Evolutionary conservation across 1,284 basidiomycete species (phyloP).

Genomic region (Apiotrichum brassicae): DNA sequence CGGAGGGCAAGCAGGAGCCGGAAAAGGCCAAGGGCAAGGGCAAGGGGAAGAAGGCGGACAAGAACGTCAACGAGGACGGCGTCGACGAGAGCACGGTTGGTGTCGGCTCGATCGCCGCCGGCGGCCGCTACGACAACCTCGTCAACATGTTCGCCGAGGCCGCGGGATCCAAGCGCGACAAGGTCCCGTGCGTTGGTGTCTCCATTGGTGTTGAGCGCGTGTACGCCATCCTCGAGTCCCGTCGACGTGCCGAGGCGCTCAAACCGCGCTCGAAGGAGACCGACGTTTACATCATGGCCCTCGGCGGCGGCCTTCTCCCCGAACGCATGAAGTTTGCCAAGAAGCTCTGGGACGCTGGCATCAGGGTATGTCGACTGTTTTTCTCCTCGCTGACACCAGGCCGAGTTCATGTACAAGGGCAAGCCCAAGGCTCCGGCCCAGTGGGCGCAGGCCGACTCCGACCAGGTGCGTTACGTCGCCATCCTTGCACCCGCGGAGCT

Average conservation of each 20-base stretch:
- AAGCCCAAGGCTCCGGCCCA: conserved; percentile 83
- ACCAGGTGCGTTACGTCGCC: conserved; percentile 84
- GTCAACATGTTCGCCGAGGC: conserved; percentile 86
- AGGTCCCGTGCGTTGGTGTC: conserved; percentile 87
- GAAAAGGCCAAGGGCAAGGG: conserved; percentile 35
- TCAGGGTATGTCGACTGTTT: conserved; percentile 61
- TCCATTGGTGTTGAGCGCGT: conserved; percentile 94
- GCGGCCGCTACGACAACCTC: conserved; percentile 95
- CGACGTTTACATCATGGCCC: conserved; percentile 88
- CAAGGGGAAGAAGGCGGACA: conserved; percentile 50
- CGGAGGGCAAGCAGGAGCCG: conserved; percentile 44
- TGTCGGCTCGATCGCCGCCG: conserved; percentile 95
- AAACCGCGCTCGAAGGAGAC: conserved; percentile 74
- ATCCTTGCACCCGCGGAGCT: conserved; percentile 85
- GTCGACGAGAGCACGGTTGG: conserved; percentile 89
- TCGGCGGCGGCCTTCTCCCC: conserved; percentile 72
- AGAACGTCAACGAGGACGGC: conserved; percentile 61
- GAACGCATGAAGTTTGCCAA: conserved; percentile 79
- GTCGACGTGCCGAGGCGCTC: conserved; percentile 64
- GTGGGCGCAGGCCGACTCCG: conserved; percentile 85
- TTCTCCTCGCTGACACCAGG: conserved; percentile 48
- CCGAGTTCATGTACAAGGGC: conserved; percentile 87
- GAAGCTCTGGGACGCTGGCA: conserved; percentile 76
- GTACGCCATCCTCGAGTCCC: conserved; percentile 85
- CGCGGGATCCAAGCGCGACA: conserved; percentile 54